phyloP scores from a whole-genome alignment of 441 rosid species.

The Euphorbia schlechtendalii region DNA sequence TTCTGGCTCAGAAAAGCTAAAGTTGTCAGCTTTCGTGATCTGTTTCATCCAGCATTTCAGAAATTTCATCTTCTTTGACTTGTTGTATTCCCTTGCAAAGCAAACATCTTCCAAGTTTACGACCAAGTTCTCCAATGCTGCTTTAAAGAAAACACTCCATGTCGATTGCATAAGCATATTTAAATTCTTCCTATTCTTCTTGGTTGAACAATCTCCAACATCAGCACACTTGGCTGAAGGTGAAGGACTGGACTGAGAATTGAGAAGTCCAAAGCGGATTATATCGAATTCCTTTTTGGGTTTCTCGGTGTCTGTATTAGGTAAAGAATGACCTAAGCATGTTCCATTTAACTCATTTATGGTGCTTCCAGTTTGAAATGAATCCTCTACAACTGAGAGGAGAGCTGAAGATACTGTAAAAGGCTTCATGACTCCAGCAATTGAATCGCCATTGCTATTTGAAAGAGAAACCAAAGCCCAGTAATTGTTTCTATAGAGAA shows the following conservation, averaged over 20 bases:
- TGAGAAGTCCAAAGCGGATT: slow-evolving; percentile 11
- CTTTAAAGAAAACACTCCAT: slow-evolving; percentile 54
- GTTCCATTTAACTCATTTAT: slow-evolving; percentile 25
- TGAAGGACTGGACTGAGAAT: slow-evolving; percentile 22
- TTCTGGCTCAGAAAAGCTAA: slow-evolving; percentile 25
- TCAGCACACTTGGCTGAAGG: slow-evolving; percentile 15
- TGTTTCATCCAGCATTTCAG: slow-evolving; percentile 93
- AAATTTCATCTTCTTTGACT: slow-evolving; percentile 70
- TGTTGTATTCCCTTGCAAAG: slow-evolving; percentile 39
- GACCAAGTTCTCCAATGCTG: slow-evolving; percentile 38
- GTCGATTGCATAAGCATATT: slow-evolving; percentile 39
- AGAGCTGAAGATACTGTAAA: slow-evolving; percentile 61
- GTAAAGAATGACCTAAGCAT: slow-evolving; percentile 15
- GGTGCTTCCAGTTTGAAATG: slow-evolving; percentile 19
- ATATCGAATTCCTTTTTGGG: slow-evolving; percentile 17
- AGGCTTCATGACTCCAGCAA: slow-evolving; percentile 67
- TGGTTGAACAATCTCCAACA: slow-evolving; percentile 22
- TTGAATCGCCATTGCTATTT: slow-evolving; percentile 30
- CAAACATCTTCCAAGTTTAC: slow-evolving; percentile 55
- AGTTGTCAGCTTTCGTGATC: slow-evolving; percentile 37
- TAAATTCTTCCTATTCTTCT: slow-evolving; percentile 31
- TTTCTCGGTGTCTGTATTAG: slow-evolving; percentile 16
- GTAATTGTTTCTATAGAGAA: slow-evolving; percentile 58
- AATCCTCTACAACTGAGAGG: slow-evolving; percentile 35
- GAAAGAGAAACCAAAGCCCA: slow-evolving; percentile 58